Conservation (phyloP, 176 grass and related monocot species). For the Ensete ventricosum region DNA sequence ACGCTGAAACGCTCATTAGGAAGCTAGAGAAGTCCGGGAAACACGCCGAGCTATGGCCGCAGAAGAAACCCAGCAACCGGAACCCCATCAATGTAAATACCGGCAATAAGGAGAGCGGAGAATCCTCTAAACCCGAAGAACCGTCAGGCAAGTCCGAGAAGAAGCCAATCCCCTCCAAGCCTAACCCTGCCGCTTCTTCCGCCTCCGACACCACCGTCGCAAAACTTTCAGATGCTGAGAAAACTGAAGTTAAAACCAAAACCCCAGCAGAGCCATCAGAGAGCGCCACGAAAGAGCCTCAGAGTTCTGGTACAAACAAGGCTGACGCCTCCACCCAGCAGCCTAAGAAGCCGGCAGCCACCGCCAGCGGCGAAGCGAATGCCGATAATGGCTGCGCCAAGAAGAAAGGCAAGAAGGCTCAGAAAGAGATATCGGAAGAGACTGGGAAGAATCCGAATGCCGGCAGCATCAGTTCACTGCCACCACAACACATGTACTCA, state of each 20-base stretch:
- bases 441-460: not conserved
- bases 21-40: slow-evolving; percentile 33
- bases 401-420: slow-evolving; percentile 3
- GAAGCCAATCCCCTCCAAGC: not conserved
- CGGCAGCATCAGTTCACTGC: not conserved
- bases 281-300: not conserved
- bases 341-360: not conserved
- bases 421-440: not conserved
- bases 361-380: not conserved
- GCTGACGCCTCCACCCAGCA: not conserved
- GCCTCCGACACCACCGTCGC: not conserved
- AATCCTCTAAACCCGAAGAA: not conserved
- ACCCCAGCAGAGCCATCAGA: not conserved
- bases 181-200: not conserved
- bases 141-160: not conserved
- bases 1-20: slow-evolving; percentile 23
- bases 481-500: not conserved
- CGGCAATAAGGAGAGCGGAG: not conserved
- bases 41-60: slow-evolving; percentile 22
- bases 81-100: not conserved
- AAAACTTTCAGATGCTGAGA: not conserved
- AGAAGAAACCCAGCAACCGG: not conserved
- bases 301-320: not conserved
- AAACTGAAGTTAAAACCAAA: not conserved
- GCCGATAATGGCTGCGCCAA: not conserved